Conservation (phyloP, 371 early-diverging fungal genomes). For the Mortierella sp. region DNA sequence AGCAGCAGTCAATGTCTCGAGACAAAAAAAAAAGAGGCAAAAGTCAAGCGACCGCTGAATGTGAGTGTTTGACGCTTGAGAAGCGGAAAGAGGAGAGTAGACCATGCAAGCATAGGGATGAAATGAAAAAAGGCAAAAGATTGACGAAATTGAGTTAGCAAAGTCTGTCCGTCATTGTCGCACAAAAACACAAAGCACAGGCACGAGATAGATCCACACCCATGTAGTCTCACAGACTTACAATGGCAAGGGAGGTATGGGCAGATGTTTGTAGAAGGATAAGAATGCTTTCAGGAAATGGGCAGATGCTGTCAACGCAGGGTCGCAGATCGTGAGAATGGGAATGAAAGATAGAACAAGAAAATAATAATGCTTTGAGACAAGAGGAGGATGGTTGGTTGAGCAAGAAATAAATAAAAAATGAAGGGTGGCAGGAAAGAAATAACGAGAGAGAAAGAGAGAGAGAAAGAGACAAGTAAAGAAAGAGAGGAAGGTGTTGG, state of each 20-base stretch:
- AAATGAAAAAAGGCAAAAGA: background rate
- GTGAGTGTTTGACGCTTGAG: background rate
- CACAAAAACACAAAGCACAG: background rate
- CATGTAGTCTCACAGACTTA: background rate
- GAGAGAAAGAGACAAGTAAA: background rate
- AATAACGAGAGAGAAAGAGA: background rate
- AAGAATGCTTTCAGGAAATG: too few species aligned
- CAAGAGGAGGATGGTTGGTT: background rate
- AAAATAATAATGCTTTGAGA: too few species aligned
- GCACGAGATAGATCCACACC: background rate
- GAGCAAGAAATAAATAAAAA: background rate
- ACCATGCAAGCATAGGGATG: background rate
- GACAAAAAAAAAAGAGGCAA: background rate
- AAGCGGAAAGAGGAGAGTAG: background rate
- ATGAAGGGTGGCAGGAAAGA: background rate
- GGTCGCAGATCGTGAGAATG: too few species aligned
- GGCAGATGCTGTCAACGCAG: too few species aligned
- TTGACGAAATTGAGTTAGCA: conserved; percentile 2
- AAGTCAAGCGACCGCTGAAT: background rate
- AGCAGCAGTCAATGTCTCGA: too few species aligned
- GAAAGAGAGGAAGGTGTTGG: background rate
- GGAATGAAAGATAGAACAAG: too few species aligned
- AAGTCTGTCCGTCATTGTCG: background rate
- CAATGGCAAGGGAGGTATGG: background rate
- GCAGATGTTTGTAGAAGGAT: too few species aligned